Conservation (phyloP, 176 grass and related monocot species). For the Alopecurus myosuroides region DNA sequence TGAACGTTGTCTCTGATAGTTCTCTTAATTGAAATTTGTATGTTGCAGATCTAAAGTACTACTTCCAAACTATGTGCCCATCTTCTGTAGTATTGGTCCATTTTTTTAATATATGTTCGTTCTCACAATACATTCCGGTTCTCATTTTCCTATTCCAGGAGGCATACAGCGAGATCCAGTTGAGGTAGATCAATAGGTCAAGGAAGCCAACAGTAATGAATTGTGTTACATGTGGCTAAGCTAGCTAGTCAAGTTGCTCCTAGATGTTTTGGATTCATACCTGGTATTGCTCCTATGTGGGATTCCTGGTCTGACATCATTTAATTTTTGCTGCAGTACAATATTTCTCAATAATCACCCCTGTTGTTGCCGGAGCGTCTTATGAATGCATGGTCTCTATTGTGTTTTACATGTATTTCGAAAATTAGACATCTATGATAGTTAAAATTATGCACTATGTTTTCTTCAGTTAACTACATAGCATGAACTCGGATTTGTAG, state of each 20-base stretch:
- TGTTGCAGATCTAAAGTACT: neutral
- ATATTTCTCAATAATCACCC: too few species aligned
- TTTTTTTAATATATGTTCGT: neutral
- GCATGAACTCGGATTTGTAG: neutral
- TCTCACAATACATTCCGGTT: neutral
- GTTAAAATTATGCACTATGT: neutral
- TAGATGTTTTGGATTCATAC: too few species aligned
- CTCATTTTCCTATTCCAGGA: neutral
- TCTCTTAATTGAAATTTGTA: neutral
- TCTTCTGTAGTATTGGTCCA: neutral
- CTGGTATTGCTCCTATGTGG: too few species aligned
- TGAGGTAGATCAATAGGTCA: neutral
- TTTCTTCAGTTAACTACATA: neutral
- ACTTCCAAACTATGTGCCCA: neutral
- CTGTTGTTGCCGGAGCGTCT: neutral
- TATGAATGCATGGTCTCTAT: neutral
- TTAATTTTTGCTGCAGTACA: too few species aligned
- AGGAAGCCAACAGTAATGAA: neutral
- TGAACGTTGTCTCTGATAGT: neutral
- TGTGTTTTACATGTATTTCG: neutral
- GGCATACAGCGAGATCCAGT: neutral
- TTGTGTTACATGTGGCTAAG: neutral
- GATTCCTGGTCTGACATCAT: too few species aligned
- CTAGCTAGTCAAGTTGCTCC: neutral
- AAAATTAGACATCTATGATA: neutral